These are phyloP conservation scores for Blastomyces emzantsi DNA, from an alignment of 2,329 filamentous ascomycete genomes.

Conservation along the genomic window DNA sequence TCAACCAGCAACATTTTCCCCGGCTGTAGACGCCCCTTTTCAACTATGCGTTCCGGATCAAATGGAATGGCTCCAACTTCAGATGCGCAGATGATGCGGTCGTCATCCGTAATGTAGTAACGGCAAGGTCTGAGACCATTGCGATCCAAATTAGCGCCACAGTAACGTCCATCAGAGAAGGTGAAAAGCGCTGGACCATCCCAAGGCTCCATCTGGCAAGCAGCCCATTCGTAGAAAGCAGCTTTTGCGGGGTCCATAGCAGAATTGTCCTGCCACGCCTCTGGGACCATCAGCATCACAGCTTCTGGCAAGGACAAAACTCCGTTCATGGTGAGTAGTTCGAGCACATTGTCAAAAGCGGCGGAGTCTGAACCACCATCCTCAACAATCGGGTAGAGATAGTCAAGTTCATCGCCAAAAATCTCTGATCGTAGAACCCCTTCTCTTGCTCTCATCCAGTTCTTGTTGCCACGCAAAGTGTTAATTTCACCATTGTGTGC, in stretches of 20 bases:
- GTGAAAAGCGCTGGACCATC: slow-evolving; percentile 95
- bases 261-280: slow-evolving; percentile 92
- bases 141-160: slow-evolving; percentile 90
- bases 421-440: slow-evolving; percentile 88
- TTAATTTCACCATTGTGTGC: slow-evolving; percentile 99
- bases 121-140: slow-evolving; percentile 92
- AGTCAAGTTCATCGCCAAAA: slow-evolving; percentile 85
- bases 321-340: slow-evolving; percentile 88
- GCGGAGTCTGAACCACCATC: slow-evolving; percentile 95
- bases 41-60: slow-evolving; percentile 79
- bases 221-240: slow-evolving; percentile 97
- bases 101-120: slow-evolving; percentile 95
- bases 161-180: slow-evolving; percentile 93
- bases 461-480: slow-evolving; percentile 94
- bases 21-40: slow-evolving; percentile 89
- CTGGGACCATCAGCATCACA: slow-evolving; percentile 97
- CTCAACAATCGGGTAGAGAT: slow-evolving; percentile 88
- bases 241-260: slow-evolving; percentile 91
- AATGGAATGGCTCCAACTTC: slow-evolving; percentile 91
- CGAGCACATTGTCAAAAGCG: slow-evolving; percentile 93
- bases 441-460: slow-evolving; percentile 98
- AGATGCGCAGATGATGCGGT: slow-evolving; percentile 93
- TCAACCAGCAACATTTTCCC: slow-evolving; percentile 96
- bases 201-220: slow-evolving; percentile 98
- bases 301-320: slow-evolving; percentile 91